A percentile compares a stretch with the other conserved stretches of the same genome.
Evolutionary conservation across 2,329 filamentous ascomycete species (phyloP).

Genomic region (Phyllosticta capitalensis): DNA sequence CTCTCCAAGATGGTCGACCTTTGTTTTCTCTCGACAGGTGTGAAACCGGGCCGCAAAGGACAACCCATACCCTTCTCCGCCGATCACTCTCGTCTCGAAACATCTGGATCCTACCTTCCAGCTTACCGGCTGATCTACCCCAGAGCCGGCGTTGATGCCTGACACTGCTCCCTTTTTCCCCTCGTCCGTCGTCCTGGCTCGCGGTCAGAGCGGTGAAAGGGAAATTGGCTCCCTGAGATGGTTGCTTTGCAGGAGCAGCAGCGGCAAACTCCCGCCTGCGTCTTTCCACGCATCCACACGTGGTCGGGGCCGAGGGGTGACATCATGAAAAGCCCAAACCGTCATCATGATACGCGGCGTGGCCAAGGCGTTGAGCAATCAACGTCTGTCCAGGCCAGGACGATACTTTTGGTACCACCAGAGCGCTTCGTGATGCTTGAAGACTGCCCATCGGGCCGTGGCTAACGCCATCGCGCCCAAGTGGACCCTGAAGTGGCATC

Average conservation of each 20-base stretch:
- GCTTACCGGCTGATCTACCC: background rate
- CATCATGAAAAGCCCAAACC: slow-evolving; percentile 9
- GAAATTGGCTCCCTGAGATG: slow-evolving; percentile 4
- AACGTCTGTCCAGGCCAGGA: background rate
- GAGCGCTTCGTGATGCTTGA: background rate
- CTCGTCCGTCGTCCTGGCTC: background rate
- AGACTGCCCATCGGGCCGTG: background rate
- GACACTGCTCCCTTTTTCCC: background rate
- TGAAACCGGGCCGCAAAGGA: background rate
- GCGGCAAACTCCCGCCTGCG: background rate
- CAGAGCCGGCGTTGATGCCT: background rate
- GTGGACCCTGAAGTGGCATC: background rate
- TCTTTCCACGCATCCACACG: background rate
- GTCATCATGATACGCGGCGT: background rate
- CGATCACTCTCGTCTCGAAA: background rate
- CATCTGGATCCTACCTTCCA: background rate
- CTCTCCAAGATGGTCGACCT: background rate
- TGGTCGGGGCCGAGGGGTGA: slow-evolving; percentile 7
- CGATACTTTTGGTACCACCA: background rate
- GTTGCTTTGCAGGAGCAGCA: background rate
- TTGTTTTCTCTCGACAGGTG: background rate
- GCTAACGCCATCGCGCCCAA: background rate
- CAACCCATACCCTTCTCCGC: background rate
- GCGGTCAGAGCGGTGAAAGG: slow-evolving; percentile 5
- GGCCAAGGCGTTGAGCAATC: background rate